Percentiles rank a stretch among this genome's conserved stretches.
Conservation (phyloP, 2,329 filamentous ascomycete genomes). For the Chalaropsis ovoidea region DNA sequence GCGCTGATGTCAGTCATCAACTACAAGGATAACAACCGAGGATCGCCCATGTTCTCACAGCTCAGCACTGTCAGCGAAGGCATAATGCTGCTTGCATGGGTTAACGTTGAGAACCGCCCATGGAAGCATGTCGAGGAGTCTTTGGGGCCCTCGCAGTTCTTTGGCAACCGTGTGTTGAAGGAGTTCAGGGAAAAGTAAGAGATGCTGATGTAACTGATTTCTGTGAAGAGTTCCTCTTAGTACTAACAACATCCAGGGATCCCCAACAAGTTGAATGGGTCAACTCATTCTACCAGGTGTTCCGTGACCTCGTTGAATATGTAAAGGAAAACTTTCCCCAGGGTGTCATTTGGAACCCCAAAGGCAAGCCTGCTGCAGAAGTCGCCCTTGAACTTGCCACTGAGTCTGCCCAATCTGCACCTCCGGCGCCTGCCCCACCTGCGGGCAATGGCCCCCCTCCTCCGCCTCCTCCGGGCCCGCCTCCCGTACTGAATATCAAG, state of each 20-base stretch:
- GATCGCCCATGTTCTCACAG: constrained; percentile 65
- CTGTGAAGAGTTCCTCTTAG: not conserved
- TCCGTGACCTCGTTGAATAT: constrained; percentile 73
- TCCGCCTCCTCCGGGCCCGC: constrained; percentile 61
- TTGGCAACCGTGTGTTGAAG: constrained; percentile 86
- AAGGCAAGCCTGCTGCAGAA: constrained; percentile 62
- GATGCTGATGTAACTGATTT: not conserved
- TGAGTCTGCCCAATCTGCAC: constrained; percentile 41
- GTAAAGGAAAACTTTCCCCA: constrained; percentile 71
- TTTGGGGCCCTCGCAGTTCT: constrained; percentile 78
- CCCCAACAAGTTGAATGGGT: constrained; percentile 77
- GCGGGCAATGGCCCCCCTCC: constrained; percentile 44
- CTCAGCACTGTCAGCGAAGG: constrained; percentile 82
- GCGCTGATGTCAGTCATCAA: constrained; percentile 68
- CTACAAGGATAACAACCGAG: constrained; percentile 71
- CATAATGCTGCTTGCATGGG: constrained; percentile 82
- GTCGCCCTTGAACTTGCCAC: constrained; percentile 47
- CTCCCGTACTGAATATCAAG: constrained; percentile 54
- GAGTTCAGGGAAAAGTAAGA: constrained; percentile 64
- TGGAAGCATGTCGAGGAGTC: constrained; percentile 77
- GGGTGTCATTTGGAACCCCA: constrained; percentile 78
- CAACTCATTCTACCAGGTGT: constrained; percentile 82
- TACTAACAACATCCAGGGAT: constrained; percentile 47
- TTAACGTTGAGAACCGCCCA: constrained; percentile 72
- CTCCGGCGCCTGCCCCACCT: constrained; percentile 30